These are phyloP conservation scores for Solanum hybrid DNA, from an alignment of 305 asterid genomes.

Conservation along the genomic window DNA sequence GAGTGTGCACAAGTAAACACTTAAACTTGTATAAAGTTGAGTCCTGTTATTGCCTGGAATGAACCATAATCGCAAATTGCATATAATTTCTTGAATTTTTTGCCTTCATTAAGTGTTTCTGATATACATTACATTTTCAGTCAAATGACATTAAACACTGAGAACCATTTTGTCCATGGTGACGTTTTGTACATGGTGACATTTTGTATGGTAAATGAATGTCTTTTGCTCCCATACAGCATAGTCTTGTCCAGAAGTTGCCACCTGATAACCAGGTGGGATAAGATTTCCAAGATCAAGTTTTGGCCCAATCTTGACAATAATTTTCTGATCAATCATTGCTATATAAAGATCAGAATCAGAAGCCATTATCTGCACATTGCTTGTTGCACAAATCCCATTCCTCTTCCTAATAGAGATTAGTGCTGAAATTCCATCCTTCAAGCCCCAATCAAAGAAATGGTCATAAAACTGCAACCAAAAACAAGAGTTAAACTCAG, in stretches of 20 bases:
- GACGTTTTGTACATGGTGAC: background rate
- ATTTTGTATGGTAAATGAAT: background rate
- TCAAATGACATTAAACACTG: background rate
- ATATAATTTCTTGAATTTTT: background rate
- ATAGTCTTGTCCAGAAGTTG: constrained; percentile 49
- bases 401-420: constrained; percentile 40
- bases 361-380: constrained; percentile 58
- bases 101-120: background rate
- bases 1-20: no score
- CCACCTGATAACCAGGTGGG: constrained; percentile 43
- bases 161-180: background rate
- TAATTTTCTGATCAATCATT: constrained; percentile 47
- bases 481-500: background rate
- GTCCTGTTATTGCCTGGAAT: background rate
- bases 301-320: constrained; percentile 58
- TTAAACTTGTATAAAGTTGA: background rate
- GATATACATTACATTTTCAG: background rate
- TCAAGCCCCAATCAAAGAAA: constrained; percentile 58
- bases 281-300: constrained; percentile 51
- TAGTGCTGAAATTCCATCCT: constrained; percentile 47
- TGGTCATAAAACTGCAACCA: constrained; percentile 71
- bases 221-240: constrained; percentile 54
- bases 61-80: background rate
- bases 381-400: constrained; percentile 43
- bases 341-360: constrained; percentile 70